Evolutionary conservation across 202 grass and related monocot species (phyloP).

Genomic region (Panicum virgatum): DNA sequence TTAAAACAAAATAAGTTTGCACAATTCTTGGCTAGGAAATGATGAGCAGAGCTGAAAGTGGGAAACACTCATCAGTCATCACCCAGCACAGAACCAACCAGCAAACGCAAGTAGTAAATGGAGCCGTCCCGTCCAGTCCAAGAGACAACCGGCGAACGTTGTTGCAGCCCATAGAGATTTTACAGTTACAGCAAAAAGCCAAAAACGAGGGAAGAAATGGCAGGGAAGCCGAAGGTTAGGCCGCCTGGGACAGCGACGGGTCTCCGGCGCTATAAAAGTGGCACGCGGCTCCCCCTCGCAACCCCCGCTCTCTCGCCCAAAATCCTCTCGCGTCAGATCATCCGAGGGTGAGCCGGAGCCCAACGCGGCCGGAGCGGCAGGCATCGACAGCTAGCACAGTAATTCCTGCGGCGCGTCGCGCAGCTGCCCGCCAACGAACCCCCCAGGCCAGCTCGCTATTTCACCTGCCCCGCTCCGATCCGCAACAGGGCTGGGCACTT

Average conservation of each 20-base stretch:
- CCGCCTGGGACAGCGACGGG: neutral
- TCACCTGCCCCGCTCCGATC: neutral
- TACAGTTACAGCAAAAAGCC: too few species aligned
- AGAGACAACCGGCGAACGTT: neutral
- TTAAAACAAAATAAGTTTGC: neutral
- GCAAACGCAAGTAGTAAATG: neutral
- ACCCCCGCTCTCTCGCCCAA: neutral
- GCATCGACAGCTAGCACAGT: neutral
- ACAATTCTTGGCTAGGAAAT: neutral
- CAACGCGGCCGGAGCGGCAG: too few species aligned
- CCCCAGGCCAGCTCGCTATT: neutral
- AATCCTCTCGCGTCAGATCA: slow-evolving; percentile 16
- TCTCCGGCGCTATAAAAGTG: slow-evolving; percentile 30
- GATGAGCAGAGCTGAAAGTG: neutral
- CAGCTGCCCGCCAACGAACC: neutral
- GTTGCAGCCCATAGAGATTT: neutral
- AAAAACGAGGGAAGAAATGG: neutral
- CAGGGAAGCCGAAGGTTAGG: neutral
- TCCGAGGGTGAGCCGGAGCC: neutral
- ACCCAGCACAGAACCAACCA: neutral
- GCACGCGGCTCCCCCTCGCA: neutral
- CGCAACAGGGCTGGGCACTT: slow-evolving; percentile 14
- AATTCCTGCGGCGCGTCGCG: slow-evolving; percentile 22
- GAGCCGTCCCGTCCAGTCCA: too few species aligned
- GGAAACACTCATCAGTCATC: neutral